These are phyloP conservation scores for Yamagishiella unicocca DNA, from an alignment of 139 green algal genomes.

Conservation along the genomic window DNA sequence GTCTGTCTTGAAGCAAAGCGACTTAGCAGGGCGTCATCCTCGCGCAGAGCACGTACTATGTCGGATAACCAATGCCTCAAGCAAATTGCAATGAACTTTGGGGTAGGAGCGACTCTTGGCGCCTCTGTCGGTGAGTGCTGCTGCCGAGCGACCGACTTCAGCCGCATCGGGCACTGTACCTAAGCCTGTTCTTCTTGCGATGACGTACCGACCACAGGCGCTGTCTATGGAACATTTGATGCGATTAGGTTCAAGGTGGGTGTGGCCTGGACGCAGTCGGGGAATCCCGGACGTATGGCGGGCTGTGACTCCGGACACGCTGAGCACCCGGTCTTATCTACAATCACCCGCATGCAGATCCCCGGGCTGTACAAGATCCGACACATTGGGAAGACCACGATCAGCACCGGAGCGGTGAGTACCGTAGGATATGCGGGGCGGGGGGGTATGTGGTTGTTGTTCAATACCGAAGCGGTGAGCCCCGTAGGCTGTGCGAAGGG, in stretches of 20 bases:
- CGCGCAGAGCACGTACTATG: no score
- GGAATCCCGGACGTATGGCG: no score
- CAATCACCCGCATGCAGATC: no score
- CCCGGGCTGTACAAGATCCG: conserved; percentile 60
- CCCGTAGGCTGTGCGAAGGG: no score
- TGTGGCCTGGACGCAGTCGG: neutral
- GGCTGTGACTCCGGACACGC: no score
- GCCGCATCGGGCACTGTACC: neutral
- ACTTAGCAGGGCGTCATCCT: no score
- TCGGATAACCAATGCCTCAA: conserved; percentile 53
- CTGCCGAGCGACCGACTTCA: no score
- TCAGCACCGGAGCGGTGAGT: conserved; percentile 57
- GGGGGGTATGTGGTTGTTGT: no score
- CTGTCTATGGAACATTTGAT: conserved; percentile 56
- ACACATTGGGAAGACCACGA: conserved; percentile 57
- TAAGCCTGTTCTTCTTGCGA: neutral
- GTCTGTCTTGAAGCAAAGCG: no score
- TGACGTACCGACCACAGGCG: conserved; percentile 17
- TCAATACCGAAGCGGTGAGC: no score
- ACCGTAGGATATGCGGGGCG: no score
- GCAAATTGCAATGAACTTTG: conserved; percentile 62
- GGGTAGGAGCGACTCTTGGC: conserved; percentile 48
- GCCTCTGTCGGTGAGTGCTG: conserved; percentile 51
- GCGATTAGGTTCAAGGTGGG: conserved; percentile 56
- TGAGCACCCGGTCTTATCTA: no score